Base-by-base conservation (phyloP, 139 green algal genomes). In the Nannochloris sp. region DNA sequence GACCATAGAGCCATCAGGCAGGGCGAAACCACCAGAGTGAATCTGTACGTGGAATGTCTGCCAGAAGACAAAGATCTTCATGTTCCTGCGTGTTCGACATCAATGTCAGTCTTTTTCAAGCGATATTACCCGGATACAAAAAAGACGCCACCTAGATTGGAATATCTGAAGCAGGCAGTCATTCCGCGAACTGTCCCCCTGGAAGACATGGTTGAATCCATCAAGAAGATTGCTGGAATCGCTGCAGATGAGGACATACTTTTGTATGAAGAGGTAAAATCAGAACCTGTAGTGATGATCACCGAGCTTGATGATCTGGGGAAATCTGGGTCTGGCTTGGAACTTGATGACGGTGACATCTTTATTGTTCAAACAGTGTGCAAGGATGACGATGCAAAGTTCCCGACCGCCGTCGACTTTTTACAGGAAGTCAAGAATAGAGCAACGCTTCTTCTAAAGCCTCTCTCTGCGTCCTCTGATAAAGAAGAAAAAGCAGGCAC, bases 51-150 rank as follows among this genome's bases (percentile, higher is more conserved):
- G 65, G 85, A 94, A 79, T 59, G 46, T 48, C 75, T 74, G 2
- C 60, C 29, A 56, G 27, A 59, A 15, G 43, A 71, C 31, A 40
- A 24, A 6, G n/a, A 59, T 31, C 18, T 25, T 7, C 46, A 21
- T 53, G 46, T 19, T 19, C 46, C 46, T 9, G 40, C 75, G 24
- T 57, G 36, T 0, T 27, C 58, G 6, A 50, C 64, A 4, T 68
- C 78, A 40, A 68, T 93, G 46, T 75, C 96, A 48, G 70, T 97
- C 14, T 97, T 97, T 69, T 73, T 97, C 72, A 97, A 98, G 82
- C 64, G 86, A 23, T 97, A 91, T 53, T 34, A 23, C 9, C 70
- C 70, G 1, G 63, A 60, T 18, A 53, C 48, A 7, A 27, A 40
- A 49, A 23, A 80, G 24, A 60, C 9, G 27, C 29, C 36, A 44